Evolutionary conservation across 192 early-diverging fungal species (phyloP), one percentile per base, ranked within the genome.

Genomic region (Kappamyces sp.): DNA sequence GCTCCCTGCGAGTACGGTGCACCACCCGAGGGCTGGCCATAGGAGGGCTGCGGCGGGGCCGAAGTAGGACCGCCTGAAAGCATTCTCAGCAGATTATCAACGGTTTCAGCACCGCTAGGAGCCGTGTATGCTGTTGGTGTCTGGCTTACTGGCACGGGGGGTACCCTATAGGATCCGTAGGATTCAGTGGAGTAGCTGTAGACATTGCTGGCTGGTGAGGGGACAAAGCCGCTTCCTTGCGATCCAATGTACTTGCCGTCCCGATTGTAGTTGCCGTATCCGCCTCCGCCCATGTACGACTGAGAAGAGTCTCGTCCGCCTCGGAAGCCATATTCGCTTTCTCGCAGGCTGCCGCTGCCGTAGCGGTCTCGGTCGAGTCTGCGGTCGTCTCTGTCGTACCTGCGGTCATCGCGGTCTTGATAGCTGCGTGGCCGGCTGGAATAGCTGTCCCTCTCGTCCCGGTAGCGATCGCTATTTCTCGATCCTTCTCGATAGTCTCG

Each of bases 401-500:
- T 37, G 3, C 48, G 45, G 33, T 57, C 15, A 22, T n/a, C 45
- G 47, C 5, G 45, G 38, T 62, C 50, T 22, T 62, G 36, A 40
- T 29, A 42, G 14, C 55, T 43, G 29, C 38, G 46, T 32, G 11
- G 45, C 4, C 54, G 36, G 34, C 8, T 15, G 35, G 30, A 43
- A 36, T 36, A 29, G 49, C 49, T 31, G 4, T 48, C 57, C 39
- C 12, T 6, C 5, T 59, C 45, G 33, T 49, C 57, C 9, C 62
- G 43, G 14, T 52, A 15, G 5, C 54, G 52, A 11, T 63, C 48
- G 32, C 51, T 62, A 55, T 40, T 15, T 22, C 30, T 47, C 34
- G 61, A 70, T 7, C 58, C 58, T 9, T 59, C 54, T n/a, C 63
- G 54, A n/a, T 54, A 61, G 53, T 51, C 65, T 29, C 55, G 54